A percentile compares a stretch with the other conserved stretches of the same genome.
Conservation (phyloP, 2,329 filamentous ascomycete genomes). For the Bipolaris cookei region DNA sequence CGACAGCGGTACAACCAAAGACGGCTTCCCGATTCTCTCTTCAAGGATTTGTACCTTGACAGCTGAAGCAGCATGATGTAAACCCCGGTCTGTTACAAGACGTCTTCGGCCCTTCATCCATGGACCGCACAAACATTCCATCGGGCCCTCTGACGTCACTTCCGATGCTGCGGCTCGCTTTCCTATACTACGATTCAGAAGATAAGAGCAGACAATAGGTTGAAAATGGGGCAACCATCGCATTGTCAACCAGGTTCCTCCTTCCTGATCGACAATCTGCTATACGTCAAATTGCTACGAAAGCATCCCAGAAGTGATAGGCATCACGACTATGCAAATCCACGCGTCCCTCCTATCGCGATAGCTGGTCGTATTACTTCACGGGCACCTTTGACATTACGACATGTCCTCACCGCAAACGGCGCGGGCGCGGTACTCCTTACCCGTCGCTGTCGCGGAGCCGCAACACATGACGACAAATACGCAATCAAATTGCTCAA, state of each 20-base stretch:
- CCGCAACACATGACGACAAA: constrained; percentile 2
- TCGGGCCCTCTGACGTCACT: constrained; percentile 12
- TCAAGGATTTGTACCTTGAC: constrained; percentile 4
- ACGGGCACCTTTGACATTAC: neutral
- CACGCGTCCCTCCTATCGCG: neutral
- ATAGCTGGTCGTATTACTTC: neutral
- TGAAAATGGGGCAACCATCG: neutral
- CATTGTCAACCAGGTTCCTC: neutral
- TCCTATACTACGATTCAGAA: neutral
- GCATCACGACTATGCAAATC: neutral
- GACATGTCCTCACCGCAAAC: neutral
- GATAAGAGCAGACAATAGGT: neutral
- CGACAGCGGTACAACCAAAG: constrained; percentile 7
- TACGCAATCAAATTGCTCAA: neutral
- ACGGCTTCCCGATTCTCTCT: constrained; percentile 4
- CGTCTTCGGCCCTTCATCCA: constrained; percentile 17
- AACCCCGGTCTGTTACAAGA: neutral
- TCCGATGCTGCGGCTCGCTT: constrained; percentile 1
- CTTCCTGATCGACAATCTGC: neutral
- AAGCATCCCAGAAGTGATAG: neutral
- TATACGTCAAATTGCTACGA: neutral
- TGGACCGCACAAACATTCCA: constrained; percentile 8
- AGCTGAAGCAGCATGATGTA: constrained; percentile 6
- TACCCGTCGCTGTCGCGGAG: neutral
- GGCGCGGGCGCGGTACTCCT: neutral